Percentiles rank a stretch among this genome's conserved stretches.
Conservation (phyloP, 2,329 filamentous ascomycete genomes). For the Colletotrichum sp. region DNA sequence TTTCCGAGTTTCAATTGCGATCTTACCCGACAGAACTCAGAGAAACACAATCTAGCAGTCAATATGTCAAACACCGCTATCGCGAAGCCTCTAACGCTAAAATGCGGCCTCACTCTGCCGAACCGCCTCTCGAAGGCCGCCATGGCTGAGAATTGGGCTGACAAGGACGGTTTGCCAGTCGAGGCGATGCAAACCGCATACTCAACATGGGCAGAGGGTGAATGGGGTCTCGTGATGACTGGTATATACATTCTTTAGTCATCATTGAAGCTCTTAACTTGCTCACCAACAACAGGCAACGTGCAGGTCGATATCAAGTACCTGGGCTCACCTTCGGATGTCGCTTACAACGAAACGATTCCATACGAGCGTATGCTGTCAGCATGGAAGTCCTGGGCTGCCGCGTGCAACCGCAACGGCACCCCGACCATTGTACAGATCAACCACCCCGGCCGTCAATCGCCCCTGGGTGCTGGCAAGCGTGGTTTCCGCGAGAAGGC, state of each 20-base stretch:
- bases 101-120: slow-evolving; percentile 59
- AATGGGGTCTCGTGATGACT: slow-evolving; percentile 59
- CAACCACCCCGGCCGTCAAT: slow-evolving; percentile 53
- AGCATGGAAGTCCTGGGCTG: slow-evolving; percentile 43
- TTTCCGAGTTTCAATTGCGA: neutral
- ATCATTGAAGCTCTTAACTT: neutral
- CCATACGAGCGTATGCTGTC: slow-evolving; percentile 30
- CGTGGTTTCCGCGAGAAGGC: slow-evolving; percentile 40
- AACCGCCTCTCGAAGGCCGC: slow-evolving; percentile 60
- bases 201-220: slow-evolving; percentile 55
- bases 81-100: slow-evolving; percentile 47
- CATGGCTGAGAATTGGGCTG: slow-evolving; percentile 50
- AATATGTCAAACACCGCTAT: neutral
- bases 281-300: slow-evolving; percentile 37
- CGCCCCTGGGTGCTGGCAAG: slow-evolving; percentile 40
- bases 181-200: slow-evolving; percentile 51
- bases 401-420: slow-evolving; percentile 30
- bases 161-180: slow-evolving; percentile 47
- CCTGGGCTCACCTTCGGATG: slow-evolving; percentile 39
- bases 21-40: accelerated
- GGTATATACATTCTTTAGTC: slow-evolving; percentile 25
- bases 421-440: slow-evolving; percentile 49
- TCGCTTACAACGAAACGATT: slow-evolving; percentile 34
- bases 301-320: slow-evolving; percentile 46
- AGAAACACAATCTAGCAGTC: neutral